phyloP scores from a whole-genome alignment of 2,329 filamentous ascomycete genomes.

The Gaeumannomyces sp. region DNA sequence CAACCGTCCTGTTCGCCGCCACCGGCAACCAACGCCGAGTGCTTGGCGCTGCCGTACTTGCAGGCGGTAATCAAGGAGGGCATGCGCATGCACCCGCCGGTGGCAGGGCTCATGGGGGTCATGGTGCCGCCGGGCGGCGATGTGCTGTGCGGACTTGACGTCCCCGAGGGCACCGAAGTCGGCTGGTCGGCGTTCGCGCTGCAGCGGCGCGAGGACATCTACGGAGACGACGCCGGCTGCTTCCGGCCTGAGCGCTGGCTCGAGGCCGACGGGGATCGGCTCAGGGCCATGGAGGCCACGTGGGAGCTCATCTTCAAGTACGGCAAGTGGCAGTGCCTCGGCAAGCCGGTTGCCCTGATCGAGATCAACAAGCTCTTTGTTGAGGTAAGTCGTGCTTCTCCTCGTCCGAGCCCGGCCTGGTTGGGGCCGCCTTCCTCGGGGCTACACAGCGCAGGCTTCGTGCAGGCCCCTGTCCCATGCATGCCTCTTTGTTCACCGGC shows the following conservation, averaged over 20 bases:
- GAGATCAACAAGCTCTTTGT: slow-evolving; percentile 32
- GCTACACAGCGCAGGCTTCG: neutral
- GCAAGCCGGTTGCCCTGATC: slow-evolving; percentile 35
- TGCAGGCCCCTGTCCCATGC: neutral
- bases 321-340: slow-evolving; percentile 34
- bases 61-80: slow-evolving; percentile 45
- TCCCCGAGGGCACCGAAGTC: slow-evolving; percentile 41
- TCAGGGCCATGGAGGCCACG: slow-evolving; percentile 19
- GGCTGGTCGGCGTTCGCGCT: slow-evolving; percentile 36
- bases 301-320: slow-evolving; percentile 33
- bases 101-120: slow-evolving; percentile 26
- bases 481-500: neutral
- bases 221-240: slow-evolving; percentile 30
- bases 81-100: slow-evolving; percentile 39
- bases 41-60: slow-evolving; percentile 37
- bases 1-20: slow-evolving; percentile 20
- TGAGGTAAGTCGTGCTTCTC: slow-evolving; percentile 18
- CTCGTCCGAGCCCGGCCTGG: neutral
- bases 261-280: slow-evolving; percentile 20
- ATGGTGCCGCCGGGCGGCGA: slow-evolving; percentile 31
- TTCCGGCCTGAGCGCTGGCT: slow-evolving; percentile 43
- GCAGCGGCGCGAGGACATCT: slow-evolving; percentile 29
- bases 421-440: neutral
- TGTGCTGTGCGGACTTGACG: slow-evolving; percentile 30
- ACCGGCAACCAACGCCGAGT: slow-evolving; percentile 29